These are phyloP conservation scores for Selenicereus undatus DNA, from an alignment of 148 eudicot species.

Conservation along the genomic window DNA sequence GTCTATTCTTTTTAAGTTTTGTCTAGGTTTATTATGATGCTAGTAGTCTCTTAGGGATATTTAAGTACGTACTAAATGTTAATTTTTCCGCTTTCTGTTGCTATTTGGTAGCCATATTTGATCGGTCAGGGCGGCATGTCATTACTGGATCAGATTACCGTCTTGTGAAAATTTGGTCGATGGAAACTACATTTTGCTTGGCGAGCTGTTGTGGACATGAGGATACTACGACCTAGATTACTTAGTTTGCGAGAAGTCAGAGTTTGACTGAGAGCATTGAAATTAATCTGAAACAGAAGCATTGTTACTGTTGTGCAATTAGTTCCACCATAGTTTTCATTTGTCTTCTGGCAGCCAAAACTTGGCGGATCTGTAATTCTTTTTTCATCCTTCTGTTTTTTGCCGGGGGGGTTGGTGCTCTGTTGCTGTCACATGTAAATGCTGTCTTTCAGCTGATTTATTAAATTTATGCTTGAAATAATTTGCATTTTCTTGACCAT, in stretches of 20 bases:
- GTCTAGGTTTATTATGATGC: neutral
- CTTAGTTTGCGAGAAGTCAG: neutral
- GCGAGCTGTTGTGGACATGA: slow-evolving; percentile 98
- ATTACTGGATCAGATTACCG: slow-evolving; percentile 98
- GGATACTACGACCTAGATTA: slow-evolving; percentile 7
- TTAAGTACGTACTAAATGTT: neutral
- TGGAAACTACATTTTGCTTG: slow-evolving; percentile 93
- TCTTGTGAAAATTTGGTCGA: slow-evolving; percentile 96
- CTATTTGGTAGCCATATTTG: slow-evolving; percentile 79
- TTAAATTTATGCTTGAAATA: neutral
- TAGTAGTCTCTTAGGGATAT: neutral
- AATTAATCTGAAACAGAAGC: neutral
- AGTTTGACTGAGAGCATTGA: neutral
- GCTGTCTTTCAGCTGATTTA: slow-evolving; percentile 6
- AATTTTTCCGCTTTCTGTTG: slow-evolving; percentile 5
- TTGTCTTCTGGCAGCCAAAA: neutral
- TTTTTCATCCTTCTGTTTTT: neutral
- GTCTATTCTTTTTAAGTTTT: neutral
- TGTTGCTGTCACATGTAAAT: neutral
- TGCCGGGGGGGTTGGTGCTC: too few relatives aligned
- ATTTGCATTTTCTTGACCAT: neutral
- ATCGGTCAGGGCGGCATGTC: slow-evolving; percentile 81
- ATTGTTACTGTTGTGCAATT: too few relatives aligned
- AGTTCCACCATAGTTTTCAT: neutral
- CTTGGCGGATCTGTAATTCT: neutral